Evolutionary conservation across 116 monocot genomes (phyloP), one percentile per base, ranked within the genome.

Genomic region (Phalaenopsis hybrid): DNA sequence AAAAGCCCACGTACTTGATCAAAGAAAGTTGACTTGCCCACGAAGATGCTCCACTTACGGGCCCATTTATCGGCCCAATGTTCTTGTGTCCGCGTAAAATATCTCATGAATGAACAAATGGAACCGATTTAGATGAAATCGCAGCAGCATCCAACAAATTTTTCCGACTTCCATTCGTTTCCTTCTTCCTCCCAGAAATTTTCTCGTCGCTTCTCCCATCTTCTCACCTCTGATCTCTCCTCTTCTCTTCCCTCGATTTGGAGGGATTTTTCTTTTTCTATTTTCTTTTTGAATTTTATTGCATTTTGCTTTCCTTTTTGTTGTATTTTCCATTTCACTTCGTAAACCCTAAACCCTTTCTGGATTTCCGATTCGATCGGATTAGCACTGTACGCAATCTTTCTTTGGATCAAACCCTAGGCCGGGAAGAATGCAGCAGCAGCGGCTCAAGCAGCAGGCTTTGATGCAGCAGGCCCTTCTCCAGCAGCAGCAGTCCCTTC

Each of bases 401-500:
- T 18, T 28, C 28, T 25, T 77, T 0, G 25, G 51, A 31, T 51
- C 28, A 45, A 77, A 28, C 20, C 8, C 50, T 31, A 57, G n/a
- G 43, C 57, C 44, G 8, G 25, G 65, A 52, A 74, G n/a, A 74
- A 79, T 80, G 83, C 83, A 82, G 86, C 83, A 83, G 77, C 82
- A 76, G 74, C 65, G 76, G 80, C 50, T 84, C 76, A 82, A 86
- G 78, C 88, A 89, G 85, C 85, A 81, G 65, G 83, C 80, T 72
- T 28, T 86, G 82, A 86, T 85, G 85, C 90, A 89, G 70, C 86
- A 83, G 70, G 76, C 55, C 51, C 46, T 83, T 49, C 84, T 84
- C 58, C 85, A 86, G 78, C 89, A 89, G 77, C 89, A 86, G 75
- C 88, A 88, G 75, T 61, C 86, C 0, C 87, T 83, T 72, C 86